phyloP scores from a whole-genome alignment of 768 basidiomycete genomes.

The Leccinum sublutescens region DNA sequence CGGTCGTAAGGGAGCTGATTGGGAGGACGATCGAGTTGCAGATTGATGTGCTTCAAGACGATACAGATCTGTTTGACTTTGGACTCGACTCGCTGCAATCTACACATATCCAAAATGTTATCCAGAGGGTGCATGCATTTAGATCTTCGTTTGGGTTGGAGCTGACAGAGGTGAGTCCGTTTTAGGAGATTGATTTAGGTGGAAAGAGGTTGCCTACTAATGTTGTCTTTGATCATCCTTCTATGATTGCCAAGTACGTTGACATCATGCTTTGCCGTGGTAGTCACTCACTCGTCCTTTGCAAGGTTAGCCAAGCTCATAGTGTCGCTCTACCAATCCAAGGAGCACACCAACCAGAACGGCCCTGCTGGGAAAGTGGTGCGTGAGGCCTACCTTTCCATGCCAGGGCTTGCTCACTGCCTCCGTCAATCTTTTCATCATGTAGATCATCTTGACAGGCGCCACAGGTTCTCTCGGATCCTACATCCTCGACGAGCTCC shows the following conservation, averaged over 20 bases:
- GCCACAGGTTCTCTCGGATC: conserved; percentile 51
- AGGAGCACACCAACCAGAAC: conserved; percentile 6
- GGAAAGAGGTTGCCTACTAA: conserved; percentile 24
- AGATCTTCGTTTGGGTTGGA: conserved; percentile 20
- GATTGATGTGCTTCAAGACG: conserved; percentile 17
- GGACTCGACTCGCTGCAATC: conserved; percentile 57
- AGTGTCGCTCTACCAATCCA: conserved; percentile 18
- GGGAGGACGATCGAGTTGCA: conserved; percentile 21
- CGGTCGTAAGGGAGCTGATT: conserved; percentile 16
- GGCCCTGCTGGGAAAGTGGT: conserved; percentile 21
- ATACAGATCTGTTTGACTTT: conserved; percentile 44
- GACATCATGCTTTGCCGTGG: neutral
- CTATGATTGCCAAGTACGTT: conserved; percentile 38
- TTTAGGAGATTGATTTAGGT: conserved; percentile 17
- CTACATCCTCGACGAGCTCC: conserved; percentile 47
- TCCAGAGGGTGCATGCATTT: conserved; percentile 38
- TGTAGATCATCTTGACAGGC: conserved; percentile 44
- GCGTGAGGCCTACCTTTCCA: neutral
- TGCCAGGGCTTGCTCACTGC: neutral
- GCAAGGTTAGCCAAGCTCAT: conserved; percentile 43
- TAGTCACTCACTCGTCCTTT: neutral
- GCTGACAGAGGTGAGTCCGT: neutral
- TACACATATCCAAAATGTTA: conserved; percentile 44
- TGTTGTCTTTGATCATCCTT: conserved; percentile 52
- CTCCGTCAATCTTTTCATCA: too few relatives aligned